phyloP scores from a whole-genome alignment of 2,329 filamentous ascomycete species.

The Stachybotrys elegans region DNA sequence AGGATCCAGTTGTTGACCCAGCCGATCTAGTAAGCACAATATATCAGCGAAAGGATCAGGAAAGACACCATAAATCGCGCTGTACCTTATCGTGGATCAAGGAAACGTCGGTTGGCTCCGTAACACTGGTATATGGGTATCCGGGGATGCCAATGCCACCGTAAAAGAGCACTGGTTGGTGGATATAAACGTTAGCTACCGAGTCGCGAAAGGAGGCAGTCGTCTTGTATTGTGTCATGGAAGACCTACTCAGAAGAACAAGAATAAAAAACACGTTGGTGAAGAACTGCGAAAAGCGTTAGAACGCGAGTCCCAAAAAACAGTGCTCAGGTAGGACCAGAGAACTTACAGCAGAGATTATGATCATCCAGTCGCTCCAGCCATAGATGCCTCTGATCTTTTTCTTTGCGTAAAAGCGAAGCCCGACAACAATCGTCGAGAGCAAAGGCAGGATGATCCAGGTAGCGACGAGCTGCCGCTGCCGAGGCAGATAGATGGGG shows the following conservation, averaged over 20 bases:
- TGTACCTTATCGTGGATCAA: slow-evolving; percentile 4
- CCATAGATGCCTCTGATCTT: slow-evolving; percentile 3
- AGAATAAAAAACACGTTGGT: not conserved
- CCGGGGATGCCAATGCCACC: slow-evolving; percentile 4
- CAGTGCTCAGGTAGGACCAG: not conserved
- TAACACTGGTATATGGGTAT: slow-evolving; percentile 4
- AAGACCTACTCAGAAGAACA: slow-evolving; percentile 3
- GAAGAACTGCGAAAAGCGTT: not conserved
- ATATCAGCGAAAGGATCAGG: not conserved
- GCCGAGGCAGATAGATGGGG: slow-evolving; percentile 2
- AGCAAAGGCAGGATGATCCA: slow-evolving; percentile 2
- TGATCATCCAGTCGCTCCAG: slow-evolving; percentile 4
- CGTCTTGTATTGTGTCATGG: not conserved
- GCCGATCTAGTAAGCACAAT: not conserved
- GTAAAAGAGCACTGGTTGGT: slow-evolving; percentile 1
- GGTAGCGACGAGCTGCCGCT: slow-evolving; percentile 1
- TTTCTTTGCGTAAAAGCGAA: slow-evolving; percentile 3
- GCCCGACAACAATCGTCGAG: slow-evolving; percentile 1
- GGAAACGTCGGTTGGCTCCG: slow-evolving; percentile 2
- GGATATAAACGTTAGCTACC: not conserved
- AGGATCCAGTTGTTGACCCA: slow-evolving; percentile 1
- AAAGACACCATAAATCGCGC: not conserved
- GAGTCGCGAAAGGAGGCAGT: not conserved
- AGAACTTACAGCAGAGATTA: slow-evolving; percentile 1
- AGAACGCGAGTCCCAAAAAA: not conserved